phyloP scores from a whole-genome alignment of 192 early-diverging fungal species.

The Umbelopsis ramanniana region DNA sequence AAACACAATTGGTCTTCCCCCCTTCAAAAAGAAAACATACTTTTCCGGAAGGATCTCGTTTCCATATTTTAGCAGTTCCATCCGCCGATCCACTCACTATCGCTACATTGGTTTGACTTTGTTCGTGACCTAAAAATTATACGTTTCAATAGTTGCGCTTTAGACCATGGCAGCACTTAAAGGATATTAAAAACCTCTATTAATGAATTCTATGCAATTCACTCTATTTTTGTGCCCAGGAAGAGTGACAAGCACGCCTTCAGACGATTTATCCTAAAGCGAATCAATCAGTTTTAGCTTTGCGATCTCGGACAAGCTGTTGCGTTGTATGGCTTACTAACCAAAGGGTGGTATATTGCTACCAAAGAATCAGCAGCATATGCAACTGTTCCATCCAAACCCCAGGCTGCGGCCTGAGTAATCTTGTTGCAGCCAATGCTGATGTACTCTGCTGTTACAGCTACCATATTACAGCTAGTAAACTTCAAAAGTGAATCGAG shows the following conservation, averaged over 20 bases:
- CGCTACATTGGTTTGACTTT: constrained; percentile 55
- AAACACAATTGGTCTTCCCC: no score
- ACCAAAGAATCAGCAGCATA: constrained; percentile 74
- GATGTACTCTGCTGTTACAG: constrained; percentile 55
- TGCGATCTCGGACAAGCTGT: neutral
- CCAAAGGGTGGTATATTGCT: constrained; percentile 74
- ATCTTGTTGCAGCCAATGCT: constrained; percentile 69
- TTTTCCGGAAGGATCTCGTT: constrained; percentile 29
- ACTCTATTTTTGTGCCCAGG: constrained; percentile 79
- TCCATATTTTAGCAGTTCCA: constrained; percentile 79
- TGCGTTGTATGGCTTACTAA: constrained; percentile 29
- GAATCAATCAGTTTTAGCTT: neutral
- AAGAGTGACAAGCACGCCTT: constrained; percentile 63
- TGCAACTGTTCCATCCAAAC: constrained; percentile 61
- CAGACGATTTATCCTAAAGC: constrained; percentile 46
- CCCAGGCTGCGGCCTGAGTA: constrained; percentile 67
- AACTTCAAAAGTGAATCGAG: neutral
- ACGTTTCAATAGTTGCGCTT: neutral
- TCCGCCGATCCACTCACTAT: constrained; percentile 84
- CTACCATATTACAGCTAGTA: constrained; percentile 24
- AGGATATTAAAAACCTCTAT: constrained; percentile 46
- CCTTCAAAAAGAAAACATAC: constrained; percentile 15
- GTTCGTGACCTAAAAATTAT: constrained; percentile 34
- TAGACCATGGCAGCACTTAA: neutral
- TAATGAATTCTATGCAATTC: constrained; percentile 75